Base-by-base conservation (phyloP, 2,329 filamentous ascomycete species). In the Pseudomassariella vexata region DNA sequence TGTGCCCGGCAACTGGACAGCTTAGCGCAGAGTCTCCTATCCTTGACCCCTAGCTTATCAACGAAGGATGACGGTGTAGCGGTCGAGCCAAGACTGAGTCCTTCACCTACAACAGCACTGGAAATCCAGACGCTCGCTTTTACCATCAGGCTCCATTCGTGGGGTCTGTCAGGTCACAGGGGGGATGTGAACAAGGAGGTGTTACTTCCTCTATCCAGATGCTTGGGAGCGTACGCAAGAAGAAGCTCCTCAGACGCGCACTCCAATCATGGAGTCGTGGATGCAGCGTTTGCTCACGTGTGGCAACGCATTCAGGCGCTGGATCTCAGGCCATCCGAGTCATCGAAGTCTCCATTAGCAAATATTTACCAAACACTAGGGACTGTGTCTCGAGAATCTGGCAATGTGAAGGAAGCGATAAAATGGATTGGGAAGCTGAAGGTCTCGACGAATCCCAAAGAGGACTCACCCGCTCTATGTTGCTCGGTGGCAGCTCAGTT, bases 1-100 rank as follows among this genome's bases (percentile, higher is more conserved):
- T 63, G 69, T 12, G 66, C 74, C 8, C 76, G 75, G 3, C 81
- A 86, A 40, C 59, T 89, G 12, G 81, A 86, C 30, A 69, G 66
- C 0, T 50, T 87, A 2, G 77, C 80, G 0, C 79, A 84, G 42
- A 66, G 68, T 3, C 59, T 88, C 0, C 60, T 88, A 1, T 72
- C 76, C 1, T 57, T 88, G 2, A 73, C 79, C 18, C 82, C 84
- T 1, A 82, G 75, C 45, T 63, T 82, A n/a, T 76, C 81, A 2
- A 62, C 64, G 29, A 70, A 74, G 8, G 74, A 80, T 24, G 84
- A 89, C 46, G 55, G 55, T 4, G 42, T 65, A 2, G 76, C 76
- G 1, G 48, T 57, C 4, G 72, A 81, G 37, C 56, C 65, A 7
- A 65, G 68, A 17, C 53, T 77, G 6, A 75, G 68, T 38, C 66